phyloP scores from a whole-genome alignment of 2,329 filamentous ascomycete genomes.

The Dothiorella sarmentorum region DNA sequence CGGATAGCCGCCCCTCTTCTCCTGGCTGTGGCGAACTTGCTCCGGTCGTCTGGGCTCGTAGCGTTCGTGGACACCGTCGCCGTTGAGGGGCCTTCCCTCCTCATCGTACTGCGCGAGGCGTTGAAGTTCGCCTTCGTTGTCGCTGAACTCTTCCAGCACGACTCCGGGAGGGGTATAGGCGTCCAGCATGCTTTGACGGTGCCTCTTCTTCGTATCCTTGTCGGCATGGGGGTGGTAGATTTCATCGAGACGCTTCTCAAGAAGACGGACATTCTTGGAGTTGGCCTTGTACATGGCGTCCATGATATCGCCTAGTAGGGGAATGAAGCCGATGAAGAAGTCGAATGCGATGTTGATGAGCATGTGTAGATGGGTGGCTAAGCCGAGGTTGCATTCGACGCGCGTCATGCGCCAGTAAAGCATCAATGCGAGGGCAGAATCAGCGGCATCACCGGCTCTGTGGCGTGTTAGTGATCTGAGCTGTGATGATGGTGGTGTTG shows the following conservation, averaged over 20 bases:
- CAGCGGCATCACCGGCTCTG: slow-evolving; percentile 64
- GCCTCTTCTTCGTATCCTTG: slow-evolving; percentile 18
- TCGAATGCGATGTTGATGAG: slow-evolving; percentile 73
- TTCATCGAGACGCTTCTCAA: slow-evolving; percentile 65
- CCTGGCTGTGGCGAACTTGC: background rate
- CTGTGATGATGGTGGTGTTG: background rate
- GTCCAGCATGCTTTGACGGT: slow-evolving; percentile 18
- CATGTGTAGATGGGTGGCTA: slow-evolving; percentile 65
- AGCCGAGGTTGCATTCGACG: slow-evolving; percentile 72
- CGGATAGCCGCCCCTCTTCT: slow-evolving; percentile 12
- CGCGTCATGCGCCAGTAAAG: slow-evolving; percentile 42
- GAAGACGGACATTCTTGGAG: slow-evolving; percentile 67
- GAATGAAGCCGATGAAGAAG: slow-evolving; percentile 69
- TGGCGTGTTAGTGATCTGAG: background rate
- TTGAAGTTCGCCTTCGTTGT: slow-evolving; percentile 25
- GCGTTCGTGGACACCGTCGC: slow-evolving; percentile 7
- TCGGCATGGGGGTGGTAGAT: slow-evolving; percentile 55
- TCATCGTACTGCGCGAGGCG: slow-evolving; percentile 24
- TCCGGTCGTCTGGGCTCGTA: slow-evolving; percentile 13
- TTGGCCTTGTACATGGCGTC: slow-evolving; percentile 74
- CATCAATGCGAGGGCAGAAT: slow-evolving; percentile 70
- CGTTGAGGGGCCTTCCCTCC: slow-evolving; percentile 16
- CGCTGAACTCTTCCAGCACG: slow-evolving; percentile 44
- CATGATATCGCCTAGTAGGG: slow-evolving; percentile 70
- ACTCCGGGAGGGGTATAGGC: slow-evolving; percentile 37